Evolutionary conservation across 768 basidiomycete genomes (phyloP), one percentile per base, ranked within the genome.

Genomic region (Leccinum obscurum): DNA sequence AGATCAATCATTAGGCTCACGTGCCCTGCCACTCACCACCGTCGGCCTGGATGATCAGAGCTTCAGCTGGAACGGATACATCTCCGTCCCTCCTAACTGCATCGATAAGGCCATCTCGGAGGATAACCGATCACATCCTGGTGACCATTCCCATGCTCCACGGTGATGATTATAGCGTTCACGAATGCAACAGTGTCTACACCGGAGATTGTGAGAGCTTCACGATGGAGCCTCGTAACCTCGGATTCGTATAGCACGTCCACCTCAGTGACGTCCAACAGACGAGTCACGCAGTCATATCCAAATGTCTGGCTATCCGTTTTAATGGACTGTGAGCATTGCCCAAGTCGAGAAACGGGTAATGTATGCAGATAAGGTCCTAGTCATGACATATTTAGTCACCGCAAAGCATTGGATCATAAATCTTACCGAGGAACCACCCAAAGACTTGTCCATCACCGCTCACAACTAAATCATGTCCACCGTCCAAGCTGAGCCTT

Each of bases 141-240:
- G 22, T 75, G 68, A 32, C 76, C 59, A 35, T 82, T 66, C 1
- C 84, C 85, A 15, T 81, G 80, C 35, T 81, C 82, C 87, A 90
- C 89, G 0, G 87, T 88, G 57, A 91, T 71, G 34, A 90, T 66
- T 0, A 87, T 90, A 0, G 88, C 89, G 62, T 91, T 90, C 59
- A 76, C 77, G 30, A 91, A 81, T 48, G 87, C 80, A 24, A 89
- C 76, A 9, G 80, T 72, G 61, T 84, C 82, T 24, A 60, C 49
- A 30, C 60, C 62, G 32, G 55, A 63, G 34, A 56, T 44, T 39
- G 63, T 39, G 22, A 58, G 67, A 39, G 84, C 83, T 30, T 88
- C 84, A 34, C 77, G 69, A 66, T 81, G 87, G 56, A 90, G 72
- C 26, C 88, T 80, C 4, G 77, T 71, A 20, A 87, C 77, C 65